phyloP scores from a whole-genome alignment of 1,284 basidiomycete species.

The Trametes versicolor region DNA sequence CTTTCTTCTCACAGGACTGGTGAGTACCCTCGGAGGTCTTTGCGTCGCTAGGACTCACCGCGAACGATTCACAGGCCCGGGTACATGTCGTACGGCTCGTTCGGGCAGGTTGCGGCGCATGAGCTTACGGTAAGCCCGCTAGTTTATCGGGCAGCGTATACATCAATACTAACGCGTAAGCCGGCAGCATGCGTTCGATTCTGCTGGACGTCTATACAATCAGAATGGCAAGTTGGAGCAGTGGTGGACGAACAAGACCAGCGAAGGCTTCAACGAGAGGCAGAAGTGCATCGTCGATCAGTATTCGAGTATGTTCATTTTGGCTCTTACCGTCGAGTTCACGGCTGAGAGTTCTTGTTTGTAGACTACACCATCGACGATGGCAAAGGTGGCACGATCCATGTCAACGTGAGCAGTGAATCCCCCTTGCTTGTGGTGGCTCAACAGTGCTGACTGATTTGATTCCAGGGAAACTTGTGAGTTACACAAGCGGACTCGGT shows the following conservation, averaged over 20 bases:
- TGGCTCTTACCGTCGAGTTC: not conserved
- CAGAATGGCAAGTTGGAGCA: slow-evolving; percentile 86
- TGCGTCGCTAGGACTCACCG: not conserved
- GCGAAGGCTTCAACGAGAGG: slow-evolving; percentile 83
- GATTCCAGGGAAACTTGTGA: slow-evolving; percentile 73
- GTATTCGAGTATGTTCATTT: slow-evolving; percentile 68
- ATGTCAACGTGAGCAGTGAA: slow-evolving; percentile 80
- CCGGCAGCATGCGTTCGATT: slow-evolving; percentile 91
- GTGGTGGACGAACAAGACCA: slow-evolving; percentile 90
- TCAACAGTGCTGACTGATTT: slow-evolving; percentile 5
- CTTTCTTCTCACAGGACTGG: slow-evolving; percentile 92
- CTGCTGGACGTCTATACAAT: slow-evolving; percentile 86
- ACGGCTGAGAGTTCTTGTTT: not conserved
- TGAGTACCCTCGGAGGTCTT: slow-evolving; percentile 45
- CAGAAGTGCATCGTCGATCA: slow-evolving; percentile 92
- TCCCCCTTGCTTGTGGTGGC: not conserved
- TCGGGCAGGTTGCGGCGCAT: slow-evolving; percentile 90
- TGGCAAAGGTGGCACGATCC: slow-evolving; percentile 83
- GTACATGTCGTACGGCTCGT: slow-evolving; percentile 92
- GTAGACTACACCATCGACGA: slow-evolving; percentile 85
- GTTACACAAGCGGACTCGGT: slow-evolving; percentile 37
- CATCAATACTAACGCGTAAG: not conserved
- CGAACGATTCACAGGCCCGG: slow-evolving; percentile 65
- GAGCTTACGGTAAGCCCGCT: slow-evolving; percentile 76
- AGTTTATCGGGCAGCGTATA: not conserved